These are phyloP conservation scores for Artemisia argyi DNA, from an alignment of 129 eudicot genomes.

Conservation along the genomic window DNA sequence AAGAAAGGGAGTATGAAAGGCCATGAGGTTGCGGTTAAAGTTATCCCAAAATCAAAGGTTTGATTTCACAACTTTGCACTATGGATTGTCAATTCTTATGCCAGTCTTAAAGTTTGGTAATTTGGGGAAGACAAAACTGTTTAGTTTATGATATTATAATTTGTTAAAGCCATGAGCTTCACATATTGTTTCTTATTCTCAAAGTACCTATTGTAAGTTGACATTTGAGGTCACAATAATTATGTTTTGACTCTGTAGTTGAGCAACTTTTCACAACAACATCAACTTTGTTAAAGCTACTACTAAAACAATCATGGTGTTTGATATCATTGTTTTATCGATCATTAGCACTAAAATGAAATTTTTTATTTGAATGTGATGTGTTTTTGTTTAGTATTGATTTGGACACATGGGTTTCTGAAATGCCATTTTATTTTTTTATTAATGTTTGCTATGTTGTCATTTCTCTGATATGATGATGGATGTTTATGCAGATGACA, in stretches of 20 bases:
- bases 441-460: background rate
- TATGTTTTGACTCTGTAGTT: slow-evolving; percentile 19
- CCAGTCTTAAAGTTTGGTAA: background rate
- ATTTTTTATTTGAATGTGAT: too few species aligned
- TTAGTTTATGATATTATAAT: too few species aligned
- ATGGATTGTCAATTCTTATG: background rate
- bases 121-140: too few species aligned
- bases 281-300: slow-evolving; percentile 5
- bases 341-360: too few species aligned
- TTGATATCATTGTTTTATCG: background rate
- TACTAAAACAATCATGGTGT: slow-evolving; percentile 9
- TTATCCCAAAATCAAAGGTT: slow-evolving; percentile 97
- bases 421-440: too few species aligned
- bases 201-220: slow-evolving; percentile 8
- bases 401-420: too few species aligned
- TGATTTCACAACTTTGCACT: slow-evolving; percentile 16
- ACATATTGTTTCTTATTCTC: too few species aligned
- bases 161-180: too few species aligned
- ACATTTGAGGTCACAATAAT: slow-evolving; percentile 23
- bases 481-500: slow-evolving; percentile 69
- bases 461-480: slow-evolving; percentile 14
- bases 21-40: slow-evolving; percentile 95
- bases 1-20: slow-evolving; percentile 96
- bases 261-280: background rate
- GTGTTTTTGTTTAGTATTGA: too few species aligned